Evolutionary conservation across 139 green algal species (phyloP), one percentile per base, ranked within the genome.

Genomic region (Nannochloris sp.): DNA sequence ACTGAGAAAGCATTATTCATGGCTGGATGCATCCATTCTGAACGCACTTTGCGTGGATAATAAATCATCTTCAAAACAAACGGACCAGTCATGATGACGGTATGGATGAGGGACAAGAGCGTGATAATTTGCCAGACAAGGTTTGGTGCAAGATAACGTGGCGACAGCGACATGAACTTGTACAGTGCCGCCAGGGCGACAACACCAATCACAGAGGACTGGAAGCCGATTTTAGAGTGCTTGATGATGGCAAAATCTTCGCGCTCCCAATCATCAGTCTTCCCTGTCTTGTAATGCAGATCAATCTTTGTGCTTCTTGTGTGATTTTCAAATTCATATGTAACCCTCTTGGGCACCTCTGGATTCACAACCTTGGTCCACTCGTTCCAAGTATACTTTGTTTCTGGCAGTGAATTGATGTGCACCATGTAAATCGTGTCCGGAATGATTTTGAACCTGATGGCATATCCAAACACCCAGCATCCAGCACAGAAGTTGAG

Each of bases 221-320:
- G 78, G 70, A 80, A 73, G 4, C 49, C 62, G 6, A 82, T 71
- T 69, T 84, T 82, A 59, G 62, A 67, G 59, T 83, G 76, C 62
- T 80, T 79, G 51, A 83, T 59, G 21, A 57, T 44, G 48, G 78
- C 51, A 62, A 84, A 82, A 46, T 76, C 71, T 54, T 84, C 66
- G 1, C 53, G 62, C 25, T 69, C 72, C 57, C 66, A 71, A 37
- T 79, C 75, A 18, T 79, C 70, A 3, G 70, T 80, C 67, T 83
- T 83, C 59, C 57, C 64, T 49, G 66, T 66, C 57, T 84, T 81
- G 64, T 81, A 83, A 48, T 62, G 51, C 55, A 68, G 67, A 65
- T 83, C 76, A n/a, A 80, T 65, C 10, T 57, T 60, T 59, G 61
- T 70, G 15, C 23, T 61, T 48, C 62, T 62, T 23, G 31, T 9